Base-by-base conservation (phyloP, 129 eudicot genomes). In the Oenanthe sinensis region DNA sequence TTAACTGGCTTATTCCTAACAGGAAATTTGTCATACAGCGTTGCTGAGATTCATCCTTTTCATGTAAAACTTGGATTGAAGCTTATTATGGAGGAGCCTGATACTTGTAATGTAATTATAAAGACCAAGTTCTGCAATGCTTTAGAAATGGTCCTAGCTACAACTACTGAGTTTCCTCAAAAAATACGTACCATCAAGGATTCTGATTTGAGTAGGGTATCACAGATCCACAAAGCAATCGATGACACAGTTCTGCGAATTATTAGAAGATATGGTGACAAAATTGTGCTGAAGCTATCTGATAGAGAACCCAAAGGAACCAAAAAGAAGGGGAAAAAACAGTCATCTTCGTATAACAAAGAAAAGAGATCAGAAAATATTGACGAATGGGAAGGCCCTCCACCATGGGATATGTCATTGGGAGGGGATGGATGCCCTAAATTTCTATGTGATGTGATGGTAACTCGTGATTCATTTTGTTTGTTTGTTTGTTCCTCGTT, bases 401-500 rank as follows among this genome's bases (percentile, higher is more conserved):
- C 97, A 81, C 99, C 96, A 42, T 96, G 97, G 99, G 97, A 95
- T 78, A 20, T 44, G 68, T 80, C 84, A 30, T 42, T 85, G 78
- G 97, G 95, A 63, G 99, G 99, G 75, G 99, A 96, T 84, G 97
- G 95, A 65, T 86, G 83, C 86, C 97, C 99, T 54, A 96, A 90
- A 89, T 96, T 96, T 85, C 85, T 96, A 9, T 96, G 99, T 84
- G 99, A 96, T 81, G 97, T 96, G 75, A 96, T 96, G 99, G 99
- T 96, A 85, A 76, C 89, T 80, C 52, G 22, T 79, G 77, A 42
- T 71, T 15, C 17, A 14, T 37, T 3, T 39, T 72, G 9, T 36
- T 75, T 46, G 4, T 78, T 45, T 11, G 2, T 47, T 55, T 43
- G 75, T 70, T 26, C 26, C 48, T 44, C 14, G 14, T 30, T 43